Evolutionary conservation across 2,329 filamentous ascomycete genomes (phyloP).

Genomic region (Knufia fluminis): DNA sequence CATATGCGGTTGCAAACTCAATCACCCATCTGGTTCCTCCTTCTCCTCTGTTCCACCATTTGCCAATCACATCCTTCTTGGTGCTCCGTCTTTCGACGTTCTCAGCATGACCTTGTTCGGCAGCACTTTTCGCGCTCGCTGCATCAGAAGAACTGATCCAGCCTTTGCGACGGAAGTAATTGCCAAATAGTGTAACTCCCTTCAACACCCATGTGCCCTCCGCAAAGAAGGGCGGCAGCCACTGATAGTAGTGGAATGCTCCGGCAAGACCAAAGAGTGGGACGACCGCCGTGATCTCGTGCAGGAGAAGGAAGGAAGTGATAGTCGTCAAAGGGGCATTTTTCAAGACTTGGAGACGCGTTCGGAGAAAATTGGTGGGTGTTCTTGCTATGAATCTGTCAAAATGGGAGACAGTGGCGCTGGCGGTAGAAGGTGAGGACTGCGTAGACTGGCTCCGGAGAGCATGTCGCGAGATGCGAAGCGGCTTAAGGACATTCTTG

Average conservation of each 20-base stretch:
- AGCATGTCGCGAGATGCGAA: neutral
- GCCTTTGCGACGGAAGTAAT: constrained; percentile 66
- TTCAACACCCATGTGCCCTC: constrained; percentile 48
- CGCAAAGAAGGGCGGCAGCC: constrained; percentile 53
- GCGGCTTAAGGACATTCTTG: neutral
- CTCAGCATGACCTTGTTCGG: constrained; percentile 38
- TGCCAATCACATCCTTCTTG: constrained; percentile 10
- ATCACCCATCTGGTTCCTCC: constrained; percentile 47
- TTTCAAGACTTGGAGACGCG: constrained; percentile 41
- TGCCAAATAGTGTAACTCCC: constrained; percentile 64
- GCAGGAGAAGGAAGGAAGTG: constrained; percentile 76
- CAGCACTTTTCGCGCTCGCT: constrained; percentile 14
- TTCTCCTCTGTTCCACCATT: constrained; percentile 26
- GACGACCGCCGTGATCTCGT: constrained; percentile 81
- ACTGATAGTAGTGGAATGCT: constrained; percentile 69
- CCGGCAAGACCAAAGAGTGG: constrained; percentile 67
- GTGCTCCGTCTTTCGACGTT: constrained; percentile 25
- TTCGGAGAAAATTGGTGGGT: constrained; percentile 16
- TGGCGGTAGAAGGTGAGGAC: neutral
- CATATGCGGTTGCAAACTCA: constrained; percentile 79
- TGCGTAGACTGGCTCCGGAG: neutral
- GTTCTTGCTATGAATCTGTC: constrained; percentile 20
- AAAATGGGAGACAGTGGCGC: constrained; percentile 6
- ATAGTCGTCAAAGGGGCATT: constrained; percentile 74
- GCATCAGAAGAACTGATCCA: constrained; percentile 56